Conservation (phyloP, 2,329 filamentous ascomycete genomes). For the Trichoderma simmonsii region DNA sequence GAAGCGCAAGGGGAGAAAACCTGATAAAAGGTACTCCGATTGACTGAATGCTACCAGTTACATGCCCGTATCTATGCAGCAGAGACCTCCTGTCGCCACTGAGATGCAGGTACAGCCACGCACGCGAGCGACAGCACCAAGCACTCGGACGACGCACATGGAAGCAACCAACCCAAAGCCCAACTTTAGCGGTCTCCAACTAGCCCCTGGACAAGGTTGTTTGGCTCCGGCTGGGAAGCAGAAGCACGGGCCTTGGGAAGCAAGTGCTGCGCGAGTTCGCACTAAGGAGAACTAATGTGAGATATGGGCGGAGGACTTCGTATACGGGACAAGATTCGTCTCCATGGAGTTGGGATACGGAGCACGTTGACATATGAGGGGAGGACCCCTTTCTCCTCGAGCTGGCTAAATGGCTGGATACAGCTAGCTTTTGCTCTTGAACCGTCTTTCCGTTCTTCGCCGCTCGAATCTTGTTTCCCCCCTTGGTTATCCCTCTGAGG, state of each 20-base stretch:
- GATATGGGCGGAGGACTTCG: not conserved
- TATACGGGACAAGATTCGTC: not conserved
- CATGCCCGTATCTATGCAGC: not conserved
- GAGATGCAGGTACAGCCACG: conserved; percentile 16
- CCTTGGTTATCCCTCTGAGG: not conserved
- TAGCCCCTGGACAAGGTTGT: conserved; percentile 14
- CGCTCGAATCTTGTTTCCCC: not conserved
- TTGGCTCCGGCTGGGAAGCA: not conserved
- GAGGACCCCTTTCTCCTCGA: not conserved
- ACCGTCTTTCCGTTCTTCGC: not conserved
- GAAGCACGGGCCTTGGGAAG: conserved; percentile 6
- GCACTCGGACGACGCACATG: not conserved
- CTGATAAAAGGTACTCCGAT: not conserved
- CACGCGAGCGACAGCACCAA: conserved; percentile 11
- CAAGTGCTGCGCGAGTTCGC: conserved; percentile 1
- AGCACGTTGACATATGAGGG: not conserved
- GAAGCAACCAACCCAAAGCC: not conserved
- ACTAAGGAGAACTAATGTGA: conserved; percentile 2
- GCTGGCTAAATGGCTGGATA: not conserved
- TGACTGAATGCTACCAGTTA: not conserved
- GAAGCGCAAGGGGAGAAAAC: not conserved
- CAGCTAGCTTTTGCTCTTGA: not conserved
- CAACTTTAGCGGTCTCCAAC: not conserved
- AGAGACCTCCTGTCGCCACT: not conserved
- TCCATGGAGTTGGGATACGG: not conserved